Evolutionary conservation across 2,329 filamentous ascomycete species (phyloP), one percentile per base, ranked within the genome.

Genomic region (Magnaporthiopsis rhizophila): DNA sequence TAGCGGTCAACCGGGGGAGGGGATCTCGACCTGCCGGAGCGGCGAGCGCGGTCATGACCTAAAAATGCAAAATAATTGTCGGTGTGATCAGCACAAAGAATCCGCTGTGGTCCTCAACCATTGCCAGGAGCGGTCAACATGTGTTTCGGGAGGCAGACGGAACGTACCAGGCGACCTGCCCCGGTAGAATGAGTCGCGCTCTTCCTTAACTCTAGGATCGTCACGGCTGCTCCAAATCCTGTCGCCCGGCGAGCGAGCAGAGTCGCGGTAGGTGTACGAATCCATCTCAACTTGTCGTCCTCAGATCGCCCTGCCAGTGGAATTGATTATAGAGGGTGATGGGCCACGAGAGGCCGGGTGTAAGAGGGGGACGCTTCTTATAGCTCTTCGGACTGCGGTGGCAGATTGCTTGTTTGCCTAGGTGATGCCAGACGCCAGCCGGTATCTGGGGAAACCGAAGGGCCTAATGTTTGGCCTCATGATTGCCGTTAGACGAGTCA

Each of bases 1-100:
- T 94, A 94, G 65, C 90, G 83, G 71, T 94, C 90, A 65, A 92
- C 86, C 18, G 84, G 80, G 26, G 79, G 78, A 3, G 90, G 90
- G 0, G 90, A 94, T 64, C 90, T 86, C 38, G 89, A 92, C 26
- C 82, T 79, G 68, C 89, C 81, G 63, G 81, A 80, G 57, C 87
- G 88, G 62, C 84, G 80, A 62, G 67, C 72, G 64, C 86, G 81
- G 24, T 89, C 86, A 67, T 79, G 79, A 61, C 81, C 85, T 87
- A 67, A 62, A 65, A 30, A 11, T 3, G 18, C 38, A 53, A 2
- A 6, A 13, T 8, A 12, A 21, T 62, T 28, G 38, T 58, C 30
- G 21, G 3, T 26, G 30, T 8, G 15, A 58, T 26, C 26, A 58
- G 13, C 30, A 58, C 30, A 7, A 15, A 58, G 26, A 58, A 24